Evolutionary conservation across 805 yeast genomes (phyloP), one percentile per base, ranked within the genome.

Genomic region (Spathaspora gorwiae): DNA sequence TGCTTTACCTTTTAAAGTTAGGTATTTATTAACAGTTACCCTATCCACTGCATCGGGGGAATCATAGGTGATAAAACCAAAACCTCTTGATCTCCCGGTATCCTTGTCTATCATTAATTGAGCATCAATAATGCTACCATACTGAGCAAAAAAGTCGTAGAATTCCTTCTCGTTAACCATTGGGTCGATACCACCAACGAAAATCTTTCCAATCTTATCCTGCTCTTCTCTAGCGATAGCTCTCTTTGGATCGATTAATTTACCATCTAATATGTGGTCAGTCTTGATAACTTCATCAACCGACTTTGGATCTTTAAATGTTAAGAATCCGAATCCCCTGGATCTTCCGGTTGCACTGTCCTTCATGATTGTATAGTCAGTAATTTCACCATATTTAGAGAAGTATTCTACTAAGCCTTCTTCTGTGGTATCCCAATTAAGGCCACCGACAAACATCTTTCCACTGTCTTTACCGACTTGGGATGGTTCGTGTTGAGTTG

Each of bases 141-240:
- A 92, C 66, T 84, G 84, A 45, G 87, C 79, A 60, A 92, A 92
- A 65, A 87, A 90, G 42, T 79, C 83, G 62, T 84, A 84, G 66
- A 92, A 94, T 53, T 90, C 97, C 52, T 79, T 79, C 55, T 95
- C 97, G 51, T 90, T 89, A 43, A 90, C 96, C 60, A 88, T 92
- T 15, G 95, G 87, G 44, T 95, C 90, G 49, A 92, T 86, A 54
- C 99, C 99, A 53, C 99, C 99, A 35, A 92, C 97, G 60, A 92
- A 92, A 54, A 92, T 90, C 70, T 92, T 92, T 55, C 97, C 96
- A 13, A 96, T 89, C 62, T 87, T 87, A 62, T 90, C 97, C 66
- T 92, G 99, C 65, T 92, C 97, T 62, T 92, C 97, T 64, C 88
- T 85, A 32, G 98, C 97, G 57, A 92, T 92, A 26, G 99, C 97